phyloP scores from a whole-genome alignment of 208 protist genomes.

The Acanthamoeba divionensis region DNA sequence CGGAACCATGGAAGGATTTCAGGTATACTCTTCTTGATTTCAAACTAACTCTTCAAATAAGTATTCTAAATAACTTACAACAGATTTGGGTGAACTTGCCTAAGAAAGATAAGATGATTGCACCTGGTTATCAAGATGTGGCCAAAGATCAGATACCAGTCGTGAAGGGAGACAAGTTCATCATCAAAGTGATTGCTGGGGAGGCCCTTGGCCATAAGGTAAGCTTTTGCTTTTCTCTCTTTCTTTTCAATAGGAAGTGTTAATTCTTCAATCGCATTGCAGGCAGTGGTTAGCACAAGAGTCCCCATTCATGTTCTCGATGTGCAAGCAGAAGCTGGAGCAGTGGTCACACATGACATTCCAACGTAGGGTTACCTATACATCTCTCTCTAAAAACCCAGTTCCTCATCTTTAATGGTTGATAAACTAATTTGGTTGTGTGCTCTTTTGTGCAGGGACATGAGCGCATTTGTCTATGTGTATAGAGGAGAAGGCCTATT shows the following conservation, averaged over 20 bases:
- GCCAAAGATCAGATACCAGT: slow-evolving; percentile 65
- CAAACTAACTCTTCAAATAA: neutral
- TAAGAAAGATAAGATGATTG: slow-evolving; percentile 79
- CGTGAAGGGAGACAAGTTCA: neutral
- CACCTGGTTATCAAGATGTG: slow-evolving; percentile 77
- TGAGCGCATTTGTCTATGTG: slow-evolving; percentile 66
- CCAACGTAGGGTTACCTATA: slow-evolving; percentile 38
- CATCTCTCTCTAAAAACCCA: neutral
- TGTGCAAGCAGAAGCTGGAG: slow-evolving; percentile 32
- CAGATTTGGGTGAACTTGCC: slow-evolving; percentile 92
- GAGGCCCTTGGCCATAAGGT: neutral
- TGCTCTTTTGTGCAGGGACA: neutral
- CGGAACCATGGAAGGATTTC: slow-evolving; percentile 59
- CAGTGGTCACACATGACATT: slow-evolving; percentile 47
- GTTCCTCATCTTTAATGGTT: neutral
- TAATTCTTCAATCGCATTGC: neutral
- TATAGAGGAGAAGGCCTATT: slow-evolving; percentile 62
- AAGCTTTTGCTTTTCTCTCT: slow-evolving; percentile 54
- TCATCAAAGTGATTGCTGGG: slow-evolving; percentile 68
- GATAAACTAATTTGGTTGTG: neutral
- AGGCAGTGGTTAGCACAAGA: slow-evolving; percentile 32
- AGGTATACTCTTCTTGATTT: neutral
- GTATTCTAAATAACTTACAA: slow-evolving; percentile 23
- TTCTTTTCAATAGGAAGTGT: neutral
- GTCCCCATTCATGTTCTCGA: slow-evolving; percentile 62